Percentiles rank a stretch among this genome's conserved stretches.
These are phyloP conservation scores for Pseudomicrostroma phylloplanum DNA, from an alignment of 1,284 basidiomycete species.

Conservation along the genomic window DNA sequence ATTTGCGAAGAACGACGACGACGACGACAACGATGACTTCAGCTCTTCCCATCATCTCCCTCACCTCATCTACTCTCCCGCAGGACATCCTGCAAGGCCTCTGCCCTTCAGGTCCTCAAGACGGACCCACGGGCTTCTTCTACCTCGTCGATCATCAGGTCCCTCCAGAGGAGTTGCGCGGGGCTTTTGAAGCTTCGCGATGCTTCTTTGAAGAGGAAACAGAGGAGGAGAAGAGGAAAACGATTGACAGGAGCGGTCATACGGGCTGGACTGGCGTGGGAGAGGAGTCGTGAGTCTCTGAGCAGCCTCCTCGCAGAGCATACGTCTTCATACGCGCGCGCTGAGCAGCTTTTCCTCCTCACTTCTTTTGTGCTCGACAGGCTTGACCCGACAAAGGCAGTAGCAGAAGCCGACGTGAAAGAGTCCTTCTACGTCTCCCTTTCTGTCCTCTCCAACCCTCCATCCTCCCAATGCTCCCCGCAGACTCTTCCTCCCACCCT, in stretches of 20 bases:
- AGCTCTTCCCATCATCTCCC: too few species aligned
- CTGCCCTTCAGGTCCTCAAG: too few species aligned
- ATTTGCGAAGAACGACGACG: too few species aligned
- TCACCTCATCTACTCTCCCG: too few species aligned
- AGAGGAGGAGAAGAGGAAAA: conserved; percentile 13
- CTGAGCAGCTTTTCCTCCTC: background rate
- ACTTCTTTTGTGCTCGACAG: background rate
- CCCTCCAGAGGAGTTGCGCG: conserved; percentile 18
- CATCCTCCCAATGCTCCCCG: conserved; percentile 1
- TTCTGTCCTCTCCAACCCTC: background rate
- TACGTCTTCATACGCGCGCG: too few species aligned
- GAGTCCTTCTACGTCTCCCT: conserved; percentile 38
- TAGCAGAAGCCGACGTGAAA: conserved; percentile 32
- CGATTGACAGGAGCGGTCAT: conserved; percentile 21
- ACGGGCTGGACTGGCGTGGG: conserved; percentile 26
- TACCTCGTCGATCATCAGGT: conserved; percentile 35
- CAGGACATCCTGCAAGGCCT: too few species aligned
- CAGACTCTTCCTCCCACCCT: conserved; percentile 25
- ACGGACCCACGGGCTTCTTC: conserved; percentile 28
- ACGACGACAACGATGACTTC: too few species aligned
- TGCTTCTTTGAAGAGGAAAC: conserved; percentile 23
- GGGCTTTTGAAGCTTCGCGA: conserved; percentile 21
- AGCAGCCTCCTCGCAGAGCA: too few species aligned
- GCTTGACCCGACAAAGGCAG: conserved; percentile 20
- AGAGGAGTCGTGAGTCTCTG: conserved; percentile 12